A percentile compares a stretch with the other conserved stretches of the same genome.
Conservation (phyloP, 331 rosid species). For the Erythrophleum ivorense region DNA sequence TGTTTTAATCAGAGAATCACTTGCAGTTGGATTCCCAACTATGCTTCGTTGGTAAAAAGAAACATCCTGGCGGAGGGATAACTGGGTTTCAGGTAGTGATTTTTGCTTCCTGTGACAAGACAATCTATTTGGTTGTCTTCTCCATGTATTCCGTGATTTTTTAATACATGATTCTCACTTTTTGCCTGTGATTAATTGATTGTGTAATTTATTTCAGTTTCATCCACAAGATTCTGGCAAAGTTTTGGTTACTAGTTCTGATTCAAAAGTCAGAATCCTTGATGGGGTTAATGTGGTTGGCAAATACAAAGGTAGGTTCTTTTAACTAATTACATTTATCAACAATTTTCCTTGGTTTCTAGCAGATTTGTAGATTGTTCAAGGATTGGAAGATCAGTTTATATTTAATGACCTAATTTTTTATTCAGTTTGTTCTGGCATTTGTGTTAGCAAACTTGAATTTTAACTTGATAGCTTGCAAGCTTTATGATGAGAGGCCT, state of each 20-base stretch:
- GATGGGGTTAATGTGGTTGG: slow-evolving; percentile 78
- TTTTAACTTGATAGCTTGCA: neutral
- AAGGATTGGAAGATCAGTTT: neutral
- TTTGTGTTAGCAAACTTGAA: neutral
- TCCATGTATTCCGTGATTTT: neutral
- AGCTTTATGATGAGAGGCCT: neutral
- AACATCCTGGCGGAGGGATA: slow-evolving; percentile 75
- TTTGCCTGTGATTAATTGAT: slow-evolving; percentile 15
- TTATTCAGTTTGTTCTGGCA: neutral
- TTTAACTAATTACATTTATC: slow-evolving; percentile 30
- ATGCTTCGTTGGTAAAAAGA: slow-evolving; percentile 78
- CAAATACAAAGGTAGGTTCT: slow-evolving; percentile 78
- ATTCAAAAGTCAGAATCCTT: slow-evolving; percentile 88
- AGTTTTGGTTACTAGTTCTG: slow-evolving; percentile 88
- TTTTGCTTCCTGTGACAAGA: slow-evolving; percentile 30
- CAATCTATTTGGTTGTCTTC: slow-evolving; percentile 19
- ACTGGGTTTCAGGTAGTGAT: slow-evolving; percentile 82
- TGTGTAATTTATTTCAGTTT: slow-evolving; percentile 59
- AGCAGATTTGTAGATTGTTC: neutral
- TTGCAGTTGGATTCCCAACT: slow-evolving; percentile 71
- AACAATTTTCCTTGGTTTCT: slow-evolving; percentile 18
- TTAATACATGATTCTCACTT: neutral
- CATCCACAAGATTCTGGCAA: slow-evolving; percentile 74
- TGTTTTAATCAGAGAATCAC: slow-evolving; percentile 66
- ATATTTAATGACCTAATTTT: neutral